phyloP scores from a whole-genome alignment of 768 basidiomycete species.

The Xerocomellus amylosporus region DNA sequence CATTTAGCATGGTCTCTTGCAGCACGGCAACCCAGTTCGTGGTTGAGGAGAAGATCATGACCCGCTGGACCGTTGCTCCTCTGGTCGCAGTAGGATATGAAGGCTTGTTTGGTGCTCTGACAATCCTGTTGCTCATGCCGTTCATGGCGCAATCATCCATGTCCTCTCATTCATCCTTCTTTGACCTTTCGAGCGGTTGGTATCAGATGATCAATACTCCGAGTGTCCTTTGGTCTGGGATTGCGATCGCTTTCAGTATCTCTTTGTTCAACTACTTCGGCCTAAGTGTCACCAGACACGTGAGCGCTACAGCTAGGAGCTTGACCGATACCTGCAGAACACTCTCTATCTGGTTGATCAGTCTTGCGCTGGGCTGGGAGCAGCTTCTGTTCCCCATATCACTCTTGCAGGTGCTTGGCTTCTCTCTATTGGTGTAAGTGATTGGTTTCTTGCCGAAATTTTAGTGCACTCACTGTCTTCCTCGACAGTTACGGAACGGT shows the following conservation, averaged over 20 bases:
- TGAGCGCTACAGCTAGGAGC: conserved; percentile 89
- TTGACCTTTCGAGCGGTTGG: conserved; percentile 90
- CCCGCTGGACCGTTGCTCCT: conserved; percentile 80
- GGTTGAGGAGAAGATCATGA: conserved; percentile 95
- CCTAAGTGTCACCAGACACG: conserved; percentile 86
- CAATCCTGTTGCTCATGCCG: conserved; percentile 77
- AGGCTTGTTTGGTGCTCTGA: conserved; percentile 84
- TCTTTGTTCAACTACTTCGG: conserved; percentile 88
- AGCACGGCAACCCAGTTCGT: conserved; percentile 93
- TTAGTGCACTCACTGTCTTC: conserved; percentile 10
- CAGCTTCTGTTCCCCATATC: conserved; percentile 77
- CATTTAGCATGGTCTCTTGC: conserved; percentile 7
- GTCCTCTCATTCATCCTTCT: conserved; percentile 62
- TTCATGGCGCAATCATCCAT: conserved; percentile 71
- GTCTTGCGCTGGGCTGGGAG: conserved; percentile 90
- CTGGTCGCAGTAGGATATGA: conserved; percentile 93
- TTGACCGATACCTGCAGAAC: conserved; percentile 95
- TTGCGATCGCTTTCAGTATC: conserved; percentile 76
- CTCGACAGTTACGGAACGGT: conserved; percentile 78
- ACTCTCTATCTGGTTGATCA: conserved; percentile 92
- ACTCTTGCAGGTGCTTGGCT: conserved; percentile 78
- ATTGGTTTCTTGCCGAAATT: conserved; percentile 7
- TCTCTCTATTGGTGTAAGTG: conserved; percentile 85
- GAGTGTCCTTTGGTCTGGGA: conserved; percentile 59
- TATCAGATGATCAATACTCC: conserved; percentile 82